phyloP scores from a whole-genome alignment of 2,329 filamentous ascomycete species.

The Fusarium duplospermum region DNA sequence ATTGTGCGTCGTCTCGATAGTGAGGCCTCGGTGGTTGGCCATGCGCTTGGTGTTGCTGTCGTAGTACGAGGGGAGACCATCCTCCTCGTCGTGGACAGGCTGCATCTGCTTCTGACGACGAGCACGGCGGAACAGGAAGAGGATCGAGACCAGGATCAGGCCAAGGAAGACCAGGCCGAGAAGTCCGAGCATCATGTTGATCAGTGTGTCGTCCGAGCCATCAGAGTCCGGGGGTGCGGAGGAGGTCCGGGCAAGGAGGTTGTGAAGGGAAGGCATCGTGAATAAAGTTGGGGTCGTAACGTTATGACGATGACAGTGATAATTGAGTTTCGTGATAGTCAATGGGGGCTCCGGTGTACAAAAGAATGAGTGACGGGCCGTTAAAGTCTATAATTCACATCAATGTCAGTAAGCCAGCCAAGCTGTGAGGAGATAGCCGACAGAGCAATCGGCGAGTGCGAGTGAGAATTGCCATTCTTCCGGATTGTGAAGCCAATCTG shows the following conservation, averaged over 20 bases:
- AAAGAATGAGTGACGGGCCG: slow-evolving; percentile 34
- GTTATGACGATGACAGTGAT: slow-evolving; percentile 15
- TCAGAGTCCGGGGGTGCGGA: slow-evolving; percentile 53
- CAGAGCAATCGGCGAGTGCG: slow-evolving; percentile 22
- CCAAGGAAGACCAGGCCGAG: slow-evolving; percentile 81
- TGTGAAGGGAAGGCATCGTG: slow-evolving; percentile 43
- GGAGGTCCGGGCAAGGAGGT: slow-evolving; percentile 36
- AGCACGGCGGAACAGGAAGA: slow-evolving; percentile 79
- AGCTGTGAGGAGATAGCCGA: background rate
- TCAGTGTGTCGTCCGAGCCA: slow-evolving; percentile 67
- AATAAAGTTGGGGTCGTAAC: slow-evolving; percentile 30
- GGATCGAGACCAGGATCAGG: slow-evolving; percentile 73
- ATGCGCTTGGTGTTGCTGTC: slow-evolving; percentile 62
- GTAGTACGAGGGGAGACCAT: slow-evolving; percentile 77
- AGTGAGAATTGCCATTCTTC: background rate
- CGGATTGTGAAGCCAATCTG: slow-evolving; percentile 14
- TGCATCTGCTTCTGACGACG: slow-evolving; percentile 60
- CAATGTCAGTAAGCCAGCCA: slow-evolving; percentile 35
- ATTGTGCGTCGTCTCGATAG: slow-evolving; percentile 66
- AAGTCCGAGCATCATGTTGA: slow-evolving; percentile 83
- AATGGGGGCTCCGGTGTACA: slow-evolving; percentile 33
- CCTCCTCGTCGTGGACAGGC: slow-evolving; percentile 47
- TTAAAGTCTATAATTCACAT: slow-evolving; percentile 31
- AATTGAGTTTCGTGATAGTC: slow-evolving; percentile 30
- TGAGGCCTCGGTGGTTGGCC: slow-evolving; percentile 66